Conservation (phyloP, 495 filamentous ascomycete species). For the Pseudotulostoma volvatum region DNA sequence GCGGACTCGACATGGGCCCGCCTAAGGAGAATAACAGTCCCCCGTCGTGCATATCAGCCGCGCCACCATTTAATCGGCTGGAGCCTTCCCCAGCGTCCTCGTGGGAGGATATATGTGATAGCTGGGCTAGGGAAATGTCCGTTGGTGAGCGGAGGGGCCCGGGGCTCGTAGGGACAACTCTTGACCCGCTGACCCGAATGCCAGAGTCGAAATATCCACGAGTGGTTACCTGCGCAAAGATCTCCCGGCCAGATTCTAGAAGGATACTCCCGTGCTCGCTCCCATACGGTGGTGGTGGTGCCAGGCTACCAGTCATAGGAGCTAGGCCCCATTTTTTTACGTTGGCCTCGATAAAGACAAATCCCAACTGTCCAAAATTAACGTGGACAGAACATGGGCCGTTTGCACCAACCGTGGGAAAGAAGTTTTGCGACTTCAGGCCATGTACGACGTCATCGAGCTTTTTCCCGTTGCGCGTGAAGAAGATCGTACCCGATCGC, state of each 20-base stretch:
- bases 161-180: conserved; percentile 52
- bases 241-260: conserved; percentile 68
- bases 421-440: conserved; percentile 86
- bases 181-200: conserved; percentile 23
- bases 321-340: conserved; percentile 99
- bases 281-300: conserved; percentile 90
- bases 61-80: conserved; percentile 34
- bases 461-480: conserved; percentile 95
- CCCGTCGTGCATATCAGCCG: conserved; percentile 13
- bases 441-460: conserved; percentile 90
- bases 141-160: conserved; percentile 86
- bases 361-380: conserved; percentile 94
- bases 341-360: conserved; percentile 97
- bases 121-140: conserved; percentile 79
- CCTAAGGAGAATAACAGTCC: conserved; percentile 21
- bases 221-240: conserved; percentile 38
- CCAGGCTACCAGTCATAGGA: conserved; percentile 86
- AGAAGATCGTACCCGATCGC: conserved; percentile 87
- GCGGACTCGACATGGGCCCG: conserved; percentile 27
- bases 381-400: conserved; percentile 86
- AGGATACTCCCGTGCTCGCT: conserved; percentile 92
- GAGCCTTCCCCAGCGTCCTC: conserved; percentile 64
- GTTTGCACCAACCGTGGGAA: conserved; percentile 87
- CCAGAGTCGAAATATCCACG: conserved; percentile 34
- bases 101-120: conserved; percentile 53